phyloP scores from a whole-genome alignment of 805 yeast genomes.

The Ogataea corticis region DNA sequence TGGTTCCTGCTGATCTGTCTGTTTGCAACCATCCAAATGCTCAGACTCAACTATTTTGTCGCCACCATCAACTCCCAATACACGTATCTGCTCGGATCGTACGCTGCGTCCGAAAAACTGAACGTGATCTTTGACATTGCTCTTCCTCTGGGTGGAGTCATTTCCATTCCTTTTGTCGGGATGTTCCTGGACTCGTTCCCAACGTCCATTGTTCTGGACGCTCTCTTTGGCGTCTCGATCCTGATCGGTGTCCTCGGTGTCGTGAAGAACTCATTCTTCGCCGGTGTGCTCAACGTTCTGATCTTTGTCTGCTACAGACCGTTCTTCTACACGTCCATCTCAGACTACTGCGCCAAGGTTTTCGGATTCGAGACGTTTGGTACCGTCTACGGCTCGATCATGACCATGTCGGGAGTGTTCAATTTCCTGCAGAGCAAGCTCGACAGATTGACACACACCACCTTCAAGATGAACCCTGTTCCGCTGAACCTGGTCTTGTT shows the following conservation, averaged over 20 bases:
- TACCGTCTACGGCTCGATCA: conserved; percentile 56
- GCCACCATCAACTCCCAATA: conserved; percentile 61
- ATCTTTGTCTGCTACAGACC: conserved; percentile 57
- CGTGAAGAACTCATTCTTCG: conserved; percentile 36
- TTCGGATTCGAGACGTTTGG: conserved; percentile 65
- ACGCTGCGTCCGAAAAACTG: conserved; percentile 38
- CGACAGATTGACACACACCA: conserved; percentile 51
- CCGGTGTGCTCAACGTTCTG: conserved; percentile 47
- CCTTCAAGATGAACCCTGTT: conserved; percentile 54
- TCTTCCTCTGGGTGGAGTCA: conserved; percentile 56
- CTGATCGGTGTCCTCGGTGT: conserved; percentile 51
- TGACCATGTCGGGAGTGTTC: conserved; percentile 52
- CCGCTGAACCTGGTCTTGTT: conserved; percentile 48
- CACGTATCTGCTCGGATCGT: conserved; percentile 44
- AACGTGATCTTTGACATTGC: conserved; percentile 53
- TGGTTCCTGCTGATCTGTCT: conserved; percentile 53
- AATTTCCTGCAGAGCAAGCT: conserved; percentile 49
- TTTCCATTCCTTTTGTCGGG: conserved; percentile 57
- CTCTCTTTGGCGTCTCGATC: conserved; percentile 42
- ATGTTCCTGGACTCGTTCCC: conserved; percentile 49
- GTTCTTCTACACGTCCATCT: conserved; percentile 56
- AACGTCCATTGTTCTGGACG: conserved; percentile 44
- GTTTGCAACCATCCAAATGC: conserved; percentile 57
- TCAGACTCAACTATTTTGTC: conserved; percentile 57
- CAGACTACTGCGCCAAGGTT: conserved; percentile 62